Conservation (phyloP, 2,329 filamentous ascomycete genomes). For the Pseudogymnoascus sp. region DNA sequence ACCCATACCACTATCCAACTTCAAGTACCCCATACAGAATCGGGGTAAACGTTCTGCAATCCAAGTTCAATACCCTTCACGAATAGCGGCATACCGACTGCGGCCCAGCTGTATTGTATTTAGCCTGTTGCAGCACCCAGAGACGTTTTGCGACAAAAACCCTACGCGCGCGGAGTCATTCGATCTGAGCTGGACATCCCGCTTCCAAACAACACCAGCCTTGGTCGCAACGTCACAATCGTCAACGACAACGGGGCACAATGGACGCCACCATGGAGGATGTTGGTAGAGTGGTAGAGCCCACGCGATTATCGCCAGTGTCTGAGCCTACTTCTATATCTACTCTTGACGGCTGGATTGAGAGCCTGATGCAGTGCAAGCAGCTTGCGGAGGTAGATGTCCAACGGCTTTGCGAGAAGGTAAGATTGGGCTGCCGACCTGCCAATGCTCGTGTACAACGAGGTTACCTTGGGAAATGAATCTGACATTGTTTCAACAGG, state of each 20-base stretch:
- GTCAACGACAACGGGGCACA: conserved; percentile 12
- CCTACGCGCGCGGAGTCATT: background rate
- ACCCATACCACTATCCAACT: conserved; percentile 6
- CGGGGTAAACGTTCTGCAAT: conserved; percentile 5
- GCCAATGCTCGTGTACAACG: background rate
- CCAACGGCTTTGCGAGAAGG: conserved; percentile 95
- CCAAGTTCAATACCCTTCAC: conserved; percentile 2
- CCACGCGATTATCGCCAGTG: conserved; percentile 64
- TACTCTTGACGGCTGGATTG: conserved; percentile 96
- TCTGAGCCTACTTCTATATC: conserved; percentile 83
- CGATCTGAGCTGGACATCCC: conserved; percentile 6
- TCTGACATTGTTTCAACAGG: conserved; percentile 41
- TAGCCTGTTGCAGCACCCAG: background rate
- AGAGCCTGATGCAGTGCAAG: conserved; percentile 97
- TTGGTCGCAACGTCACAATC: conserved; percentile 8
- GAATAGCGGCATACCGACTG: background rate
- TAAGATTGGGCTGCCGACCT: conserved; percentile 36
- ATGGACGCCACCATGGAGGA: conserved; percentile 99
- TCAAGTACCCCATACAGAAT: conserved; percentile 6
- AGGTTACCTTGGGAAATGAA: background rate
- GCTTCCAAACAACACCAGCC: conserved; percentile 7
- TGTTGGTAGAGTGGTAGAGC: conserved; percentile 75
- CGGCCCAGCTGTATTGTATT: background rate
- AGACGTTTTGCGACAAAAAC: background rate
- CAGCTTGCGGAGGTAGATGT: conserved; percentile 92